Conservation (phyloP, 352 stramenopile species). For the Phytophthora vignae region DNA sequence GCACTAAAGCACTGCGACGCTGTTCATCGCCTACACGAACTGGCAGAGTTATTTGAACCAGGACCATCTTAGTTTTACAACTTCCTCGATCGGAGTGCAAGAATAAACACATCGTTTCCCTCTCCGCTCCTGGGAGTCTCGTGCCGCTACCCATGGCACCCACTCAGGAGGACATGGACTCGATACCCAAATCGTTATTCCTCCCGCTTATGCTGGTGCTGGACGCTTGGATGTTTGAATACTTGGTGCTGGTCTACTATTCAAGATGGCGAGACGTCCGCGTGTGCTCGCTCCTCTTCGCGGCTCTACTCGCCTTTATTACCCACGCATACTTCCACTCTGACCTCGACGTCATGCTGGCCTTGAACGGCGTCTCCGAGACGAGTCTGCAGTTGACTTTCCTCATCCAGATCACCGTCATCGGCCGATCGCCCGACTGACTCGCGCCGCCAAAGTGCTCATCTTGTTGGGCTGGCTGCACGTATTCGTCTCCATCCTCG, state of each 20-base stretch:
- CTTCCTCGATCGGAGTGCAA: not conserved
- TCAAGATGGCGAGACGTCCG: conserved; percentile 28
- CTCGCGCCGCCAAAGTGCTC: not conserved
- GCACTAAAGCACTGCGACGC: not conserved
- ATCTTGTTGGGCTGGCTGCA: conserved; percentile 7
- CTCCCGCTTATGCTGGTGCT: conserved; percentile 38
- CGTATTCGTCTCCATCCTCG: not conserved
- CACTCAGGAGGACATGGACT: conserved; percentile 21
- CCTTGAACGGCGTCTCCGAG: conserved; percentile 42
- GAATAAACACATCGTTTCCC: not conserved
- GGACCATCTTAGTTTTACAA: not conserved
- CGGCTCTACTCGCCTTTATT: conserved; percentile 22
- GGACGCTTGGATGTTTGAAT: conserved; percentile 42
- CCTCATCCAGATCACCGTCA: conserved; percentile 45
- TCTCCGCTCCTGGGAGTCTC: not conserved
- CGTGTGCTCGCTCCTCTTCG: conserved; percentile 26
- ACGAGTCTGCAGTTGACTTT: conserved; percentile 38
- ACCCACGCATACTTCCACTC: conserved; percentile 27
- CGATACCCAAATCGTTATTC: conserved; percentile 19
- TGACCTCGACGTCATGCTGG: conserved; percentile 15
- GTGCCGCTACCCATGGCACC: not conserved
- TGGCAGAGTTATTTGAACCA: not conserved
- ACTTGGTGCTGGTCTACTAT: conserved; percentile 42
- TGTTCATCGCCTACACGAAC: not conserved
- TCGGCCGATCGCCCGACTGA: conserved; percentile 34